Percentiles rank a stretch among this genome's conserved stretches.
These are phyloP conservation scores for Amphichorda felina DNA, from an alignment of 2,329 filamentous ascomycete species.

Conservation along the genomic window DNA sequence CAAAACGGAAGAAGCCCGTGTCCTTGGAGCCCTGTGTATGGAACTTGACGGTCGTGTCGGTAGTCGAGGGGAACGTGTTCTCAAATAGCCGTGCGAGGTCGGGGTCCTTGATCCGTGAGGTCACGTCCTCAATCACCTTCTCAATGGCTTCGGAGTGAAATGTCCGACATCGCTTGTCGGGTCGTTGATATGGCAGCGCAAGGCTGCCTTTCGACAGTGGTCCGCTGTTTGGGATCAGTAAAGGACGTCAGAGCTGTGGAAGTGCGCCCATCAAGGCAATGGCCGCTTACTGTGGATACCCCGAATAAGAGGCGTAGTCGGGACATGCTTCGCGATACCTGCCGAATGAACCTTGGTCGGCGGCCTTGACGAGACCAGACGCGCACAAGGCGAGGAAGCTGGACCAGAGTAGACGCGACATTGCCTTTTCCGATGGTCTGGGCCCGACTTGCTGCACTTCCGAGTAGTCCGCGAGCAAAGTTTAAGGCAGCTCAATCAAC, in stretches of 20 bases:
- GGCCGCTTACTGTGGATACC: slow-evolving; percentile 23
- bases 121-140: slow-evolving; percentile 74
- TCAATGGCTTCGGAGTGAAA: slow-evolving; percentile 84
- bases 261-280: neutral
- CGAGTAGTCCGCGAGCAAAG: no score
- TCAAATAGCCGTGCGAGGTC: slow-evolving; percentile 89
- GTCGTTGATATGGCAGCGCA: slow-evolving; percentile 75
- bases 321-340: slow-evolving; percentile 21
- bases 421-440: no score
- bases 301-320: slow-evolving; percentile 26
- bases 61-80: slow-evolving; percentile 78
- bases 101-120: slow-evolving; percentile 65
- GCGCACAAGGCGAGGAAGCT: neutral
- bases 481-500: no score
- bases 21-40: slow-evolving; percentile 53
- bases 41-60: slow-evolving; percentile 84
- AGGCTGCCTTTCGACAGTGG: slow-evolving; percentile 74
- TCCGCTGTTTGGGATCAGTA: slow-evolving; percentile 33
- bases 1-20: slow-evolving; percentile 21
- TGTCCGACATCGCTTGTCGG: slow-evolving; percentile 69
- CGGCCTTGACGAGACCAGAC: slow-evolving; percentile 3
- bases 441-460: no score
- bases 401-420: neutral
- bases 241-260: neutral
- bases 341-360: slow-evolving; percentile 12